Conservation (phyloP, 2,329 filamentous ascomycete genomes). For the Fusarium begoniae region DNA sequence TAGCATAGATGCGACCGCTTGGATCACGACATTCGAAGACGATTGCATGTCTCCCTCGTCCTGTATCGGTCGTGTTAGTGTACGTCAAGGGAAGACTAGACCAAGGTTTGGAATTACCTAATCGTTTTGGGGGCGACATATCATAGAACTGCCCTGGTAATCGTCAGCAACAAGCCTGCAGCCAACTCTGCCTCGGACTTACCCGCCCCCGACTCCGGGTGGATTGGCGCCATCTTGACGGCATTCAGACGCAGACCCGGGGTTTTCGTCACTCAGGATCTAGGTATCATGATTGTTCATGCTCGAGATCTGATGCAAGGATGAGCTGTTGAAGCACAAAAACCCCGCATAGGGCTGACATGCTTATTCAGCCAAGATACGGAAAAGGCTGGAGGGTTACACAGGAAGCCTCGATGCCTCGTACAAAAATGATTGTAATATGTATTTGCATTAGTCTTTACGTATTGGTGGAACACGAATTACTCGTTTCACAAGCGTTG, state of each 20-base stretch:
- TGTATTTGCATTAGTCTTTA: background rate
- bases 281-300: background rate
- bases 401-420: background rate
- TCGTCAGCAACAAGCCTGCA: background rate
- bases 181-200: fast-evolving
- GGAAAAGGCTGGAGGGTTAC: background rate
- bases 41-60: conserved; percentile 11
- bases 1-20: background rate
- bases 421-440: background rate
- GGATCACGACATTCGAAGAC: conserved; percentile 10
- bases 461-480: background rate
- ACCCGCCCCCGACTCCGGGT: background rate
- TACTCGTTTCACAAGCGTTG: fast-evolving
- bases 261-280: background rate
- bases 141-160: conserved; percentile 1
- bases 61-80: background rate
- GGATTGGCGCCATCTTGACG: conserved; percentile 1
- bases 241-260: background rate
- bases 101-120: background rate
- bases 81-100: background rate
- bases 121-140: background rate
- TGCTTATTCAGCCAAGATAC: background rate
- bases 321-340: background rate
- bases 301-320: background rate
- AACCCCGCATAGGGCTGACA: background rate